Base-by-base conservation (phyloP, 2,329 filamentous ascomycete genomes). In the Talaromyces albobiverticillius region DNA sequence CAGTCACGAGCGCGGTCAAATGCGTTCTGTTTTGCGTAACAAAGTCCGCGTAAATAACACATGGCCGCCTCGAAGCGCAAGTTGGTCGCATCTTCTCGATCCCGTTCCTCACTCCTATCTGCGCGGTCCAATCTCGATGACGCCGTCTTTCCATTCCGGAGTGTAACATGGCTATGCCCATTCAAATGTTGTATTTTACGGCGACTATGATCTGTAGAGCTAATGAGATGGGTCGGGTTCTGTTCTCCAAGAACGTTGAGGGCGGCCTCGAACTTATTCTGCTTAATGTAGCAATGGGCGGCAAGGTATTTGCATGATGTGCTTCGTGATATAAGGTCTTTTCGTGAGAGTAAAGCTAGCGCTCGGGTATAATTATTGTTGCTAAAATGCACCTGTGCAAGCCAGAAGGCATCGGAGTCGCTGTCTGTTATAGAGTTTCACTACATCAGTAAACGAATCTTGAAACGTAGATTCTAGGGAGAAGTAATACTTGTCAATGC, bases 1-100 rank as follows among this genome's bases (percentile, higher is more conserved):
- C 94, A 97, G 65, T 97, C 92, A 71, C 96, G 96, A 50, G 94
- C 94, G 31, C 91, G 86, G 69, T 99, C 94, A 64, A 97, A 97
- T 23, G 93, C 89, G 71, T 97, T 99, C 70, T 96, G 90, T 73
- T 96, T 96, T 6, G 94, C 92, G 69, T 91, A 96, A 78, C 95
- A 97, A 47, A 96, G 82, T 4, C 94, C 94, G 22, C 94, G 82
- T 50, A 99, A 76, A 69, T 95, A 96, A 75, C 94, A 99, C 92
- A 99, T 99, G 66, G 88, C 90, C 0, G 94, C 94, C 74, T 99
- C 93, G 64, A 94, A 95, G 56, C 90, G 87, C 55, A 95, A 79
- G 67, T 88, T 90, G 40, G 82, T 83, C 8, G 82, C 79, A 60
- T 93, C 87, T 61, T 93, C 89, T 51, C 83, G 72, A 51, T 85